Base-by-base conservation (phyloP, 2,329 filamentous ascomycete genomes). In the Alternaria infectoria region DNA sequence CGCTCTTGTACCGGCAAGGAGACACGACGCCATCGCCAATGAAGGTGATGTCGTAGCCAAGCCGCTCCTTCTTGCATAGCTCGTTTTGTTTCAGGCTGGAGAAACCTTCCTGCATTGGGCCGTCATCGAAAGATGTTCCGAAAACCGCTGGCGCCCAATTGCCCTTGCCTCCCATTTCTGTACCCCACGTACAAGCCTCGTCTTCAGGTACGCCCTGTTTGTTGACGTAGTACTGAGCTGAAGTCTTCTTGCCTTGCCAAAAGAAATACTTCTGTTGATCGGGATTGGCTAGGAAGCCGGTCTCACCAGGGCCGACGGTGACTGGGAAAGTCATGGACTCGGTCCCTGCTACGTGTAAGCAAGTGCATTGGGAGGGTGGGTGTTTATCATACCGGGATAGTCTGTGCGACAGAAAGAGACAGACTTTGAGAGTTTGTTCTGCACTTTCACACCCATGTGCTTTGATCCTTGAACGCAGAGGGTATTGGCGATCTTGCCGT, bases 171-270 rank as follows among this genome's bases (percentile, higher is more conserved):
- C 83, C 75, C 59, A 80, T 89, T 62, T 88, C 84, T 19, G 85
- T 85, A 55, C 87, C 84, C 96, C 96, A 98, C 62, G 87, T 81
- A 83, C 96, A 99, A 54, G 88, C 92, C 12, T 94, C 82, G 69
- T 88, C 79, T 62, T 89, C 82, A 17, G 81, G 73, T 57, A 91
- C 84, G 64, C 93, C 93, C 72, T 88, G 86, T 74, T 91, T 91
- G 87, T 98, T 98, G 82, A 98, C 87, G 79, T 99, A 99, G 87
- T 97, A 98, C 83, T 98, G 96, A 47, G 94, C 94, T 51, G 93
- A 94, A 56, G 96, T 98, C 54, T 83, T 73, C 79, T 87, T 86
- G 72, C 87, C 87, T 74, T 92, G 71, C 92, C 93, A 97, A 65
- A 85, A 82, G 85, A 93, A 98, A 85, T 95, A 97, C 54, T 83